Evolutionary conservation across 2,329 filamentous ascomycete species (phyloP), one percentile per base, ranked within the genome.

Genomic region (Coniochaeta prunicola): DNA sequence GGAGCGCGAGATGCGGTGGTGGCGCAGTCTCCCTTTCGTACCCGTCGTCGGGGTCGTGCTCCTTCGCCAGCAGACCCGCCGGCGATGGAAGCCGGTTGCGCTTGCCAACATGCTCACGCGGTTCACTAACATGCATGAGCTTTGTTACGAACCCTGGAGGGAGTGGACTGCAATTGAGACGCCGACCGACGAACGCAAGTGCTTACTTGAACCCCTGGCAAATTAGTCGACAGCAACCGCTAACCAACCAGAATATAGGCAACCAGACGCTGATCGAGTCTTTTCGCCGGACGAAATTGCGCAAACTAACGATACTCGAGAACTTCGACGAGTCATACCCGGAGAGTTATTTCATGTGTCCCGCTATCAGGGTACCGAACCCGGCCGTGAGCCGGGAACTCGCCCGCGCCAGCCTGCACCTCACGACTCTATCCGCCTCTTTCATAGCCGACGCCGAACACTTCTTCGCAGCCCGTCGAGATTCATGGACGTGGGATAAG

Each of bases 141-240:
- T 71, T 40, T 61, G 68, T 56, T 70, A 70, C 61, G 66, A 71
- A 58, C 67, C 66, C 42, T 69, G 67, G 68, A 68, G 66, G 63
- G 64, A 68, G 62, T 69, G 65, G 66, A 40, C 55, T 57, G 53
- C 59, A 33, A n/a, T 5, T 17, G 61, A 64, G 56, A 30, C 7
- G 12, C 2, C 0, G 17, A 64, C 59, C n/a, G 62, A 66, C 58
- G 55, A 2, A 30, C 26, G 53, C 21, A 38, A 56, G 53, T 56
- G 53, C 53, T 57, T 56, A 31, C 56, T 61, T 21, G 53, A n/a
- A 56, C 53, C 31, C 30, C 53, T 38, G 31, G 33, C 53, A 56
- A 56, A 7, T 24, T 38, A 56, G 48, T 28, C 48, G 48, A 31
- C 26, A n/a, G 48, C 30, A 53, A n/a, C 48, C 48, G 30, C 48